Evolutionary conservation across 331 rosid species (phyloP).

Genomic region (Telfairia occidentalis): DNA sequence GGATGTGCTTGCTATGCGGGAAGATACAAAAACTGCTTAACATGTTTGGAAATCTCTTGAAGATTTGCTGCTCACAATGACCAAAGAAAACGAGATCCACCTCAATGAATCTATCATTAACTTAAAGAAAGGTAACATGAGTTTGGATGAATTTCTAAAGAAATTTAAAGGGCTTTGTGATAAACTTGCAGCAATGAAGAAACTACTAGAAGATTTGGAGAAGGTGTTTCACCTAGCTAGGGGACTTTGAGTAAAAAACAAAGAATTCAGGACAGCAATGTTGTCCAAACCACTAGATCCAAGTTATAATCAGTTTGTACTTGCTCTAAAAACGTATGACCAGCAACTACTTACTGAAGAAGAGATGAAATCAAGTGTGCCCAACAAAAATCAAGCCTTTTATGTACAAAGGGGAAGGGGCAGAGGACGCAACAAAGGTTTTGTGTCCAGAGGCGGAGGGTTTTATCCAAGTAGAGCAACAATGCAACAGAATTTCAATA

Average conservation of each 20-base stretch:
- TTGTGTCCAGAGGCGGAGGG: too few species aligned
- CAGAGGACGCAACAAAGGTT: too few species aligned
- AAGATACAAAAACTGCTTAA: not conserved
- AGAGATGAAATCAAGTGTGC: too few species aligned
- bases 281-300: not conserved
- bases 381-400: too few species aligned
- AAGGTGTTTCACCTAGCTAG: not conserved
- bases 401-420: too few species aligned
- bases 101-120: not conserved
- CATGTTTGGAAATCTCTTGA: not conserved
- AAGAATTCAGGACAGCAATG: not conserved
- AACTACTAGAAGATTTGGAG: not conserved
- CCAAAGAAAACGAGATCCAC: not conserved
- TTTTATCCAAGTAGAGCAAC: too few species aligned
- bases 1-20: not conserved
- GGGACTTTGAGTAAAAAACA: not conserved
- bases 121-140: not conserved
- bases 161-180: not conserved
- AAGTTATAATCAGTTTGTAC: not conserved
- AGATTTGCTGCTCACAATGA: not conserved
- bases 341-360: too few species aligned
- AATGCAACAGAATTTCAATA: too few species aligned
- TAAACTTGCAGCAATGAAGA: not conserved
- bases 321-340: not conserved
- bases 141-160: not conserved